phyloP scores from a whole-genome alignment of 371 early-diverging fungal genomes.

The Actinomortierella wolfii region DNA sequence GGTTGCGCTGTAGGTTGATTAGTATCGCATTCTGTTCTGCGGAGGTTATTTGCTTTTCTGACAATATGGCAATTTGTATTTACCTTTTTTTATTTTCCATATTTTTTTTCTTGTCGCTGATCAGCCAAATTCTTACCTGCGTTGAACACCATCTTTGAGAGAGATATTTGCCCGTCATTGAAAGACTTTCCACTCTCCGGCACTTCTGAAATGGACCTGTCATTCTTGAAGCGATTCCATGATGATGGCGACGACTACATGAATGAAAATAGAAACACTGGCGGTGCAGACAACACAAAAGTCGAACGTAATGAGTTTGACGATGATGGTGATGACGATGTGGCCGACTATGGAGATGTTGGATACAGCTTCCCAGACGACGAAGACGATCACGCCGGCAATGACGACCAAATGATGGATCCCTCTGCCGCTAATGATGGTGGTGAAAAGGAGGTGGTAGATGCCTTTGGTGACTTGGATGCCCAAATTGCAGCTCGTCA shows the following conservation, averaged over 20 bases:
- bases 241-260: constrained; percentile 33
- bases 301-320: constrained; percentile 23
- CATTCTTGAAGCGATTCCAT: constrained; percentile 42
- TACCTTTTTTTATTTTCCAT: not conserved
- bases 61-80: not conserved
- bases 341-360: constrained; percentile 19
- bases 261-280: not conserved
- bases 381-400: constrained; percentile 18
- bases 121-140: constrained; percentile 62
- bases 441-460: constrained; percentile 17
- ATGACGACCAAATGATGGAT: constrained; percentile 7
- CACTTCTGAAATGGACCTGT: constrained; percentile 45
- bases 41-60: not conserved
- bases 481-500: constrained; percentile 37
- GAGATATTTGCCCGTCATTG: constrained; percentile 72
- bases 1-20: constrained; percentile 26
- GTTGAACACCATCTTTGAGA: constrained; percentile 50
- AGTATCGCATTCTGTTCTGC: not conserved
- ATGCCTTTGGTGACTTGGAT: constrained; percentile 48
- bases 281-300: not conserved
- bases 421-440: constrained; percentile 29
- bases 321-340: constrained; percentile 6
- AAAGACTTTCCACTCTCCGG: constrained; percentile 51
- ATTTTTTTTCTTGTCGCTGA: not conserved
- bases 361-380: constrained; percentile 13